Evolutionary conservation across 2,329 filamentous ascomycete genomes (phyloP).

Genomic region (Xylaria sp.): DNA sequence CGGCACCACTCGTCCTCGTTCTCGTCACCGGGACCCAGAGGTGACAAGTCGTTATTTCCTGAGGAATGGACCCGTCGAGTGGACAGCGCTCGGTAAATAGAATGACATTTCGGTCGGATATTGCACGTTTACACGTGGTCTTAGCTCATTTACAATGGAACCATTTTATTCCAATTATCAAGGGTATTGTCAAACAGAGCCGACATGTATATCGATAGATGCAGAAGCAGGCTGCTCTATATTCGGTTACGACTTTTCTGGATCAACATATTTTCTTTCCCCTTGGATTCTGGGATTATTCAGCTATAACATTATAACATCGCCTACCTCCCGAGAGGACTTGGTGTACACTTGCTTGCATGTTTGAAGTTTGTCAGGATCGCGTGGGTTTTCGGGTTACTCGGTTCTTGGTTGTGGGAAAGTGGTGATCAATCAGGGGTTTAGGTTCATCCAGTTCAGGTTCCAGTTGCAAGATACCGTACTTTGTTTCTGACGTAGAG

Average conservation of each 20-base stretch:
- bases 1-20: slow-evolving; percentile 1
- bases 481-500: background rate
- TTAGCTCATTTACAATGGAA: slow-evolving; percentile 7
- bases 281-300: background rate
- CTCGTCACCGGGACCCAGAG: background rate
- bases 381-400: slow-evolving; percentile 1
- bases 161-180: background rate
- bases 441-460: too few relatives aligned
- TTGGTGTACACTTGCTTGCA: background rate
- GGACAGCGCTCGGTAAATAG: background rate
- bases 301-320: background rate
- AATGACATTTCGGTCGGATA: slow-evolving; percentile 17
- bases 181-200: background rate
- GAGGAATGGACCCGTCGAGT: slow-evolving; percentile 25
- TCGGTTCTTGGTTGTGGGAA: background rate
- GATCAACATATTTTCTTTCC: too few relatives aligned
- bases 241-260: background rate
- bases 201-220: background rate
- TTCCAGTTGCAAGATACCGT: background rate
- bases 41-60: slow-evolving; percentile 22
- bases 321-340: background rate
- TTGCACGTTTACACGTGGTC: background rate
- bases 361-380: background rate
- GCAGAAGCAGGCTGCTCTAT: background rate
- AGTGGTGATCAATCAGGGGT: background rate